These are phyloP conservation scores for Cyclotella distinguenda DNA, from an alignment of 108 stramenopile genomes.

Conservation along the genomic window DNA sequence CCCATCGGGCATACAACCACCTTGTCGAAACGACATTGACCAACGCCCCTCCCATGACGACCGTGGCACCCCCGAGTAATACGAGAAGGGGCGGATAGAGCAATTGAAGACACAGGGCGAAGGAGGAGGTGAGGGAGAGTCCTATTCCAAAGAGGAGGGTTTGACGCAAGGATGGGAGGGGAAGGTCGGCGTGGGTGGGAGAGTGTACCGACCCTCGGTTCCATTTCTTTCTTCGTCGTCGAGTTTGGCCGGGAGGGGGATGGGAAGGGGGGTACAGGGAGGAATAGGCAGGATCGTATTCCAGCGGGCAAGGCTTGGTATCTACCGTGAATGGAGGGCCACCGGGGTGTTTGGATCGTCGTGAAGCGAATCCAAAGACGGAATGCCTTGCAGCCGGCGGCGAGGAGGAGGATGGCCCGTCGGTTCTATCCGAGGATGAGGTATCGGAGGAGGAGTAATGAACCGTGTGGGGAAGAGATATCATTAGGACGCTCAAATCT, in stretches of 20 bases:
- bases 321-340: constrained; percentile 1
- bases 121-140: constrained; percentile 41
- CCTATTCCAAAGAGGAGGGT: constrained; percentile 44
- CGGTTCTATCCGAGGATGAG: too few relatives aligned
- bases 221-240: constrained; percentile 1
- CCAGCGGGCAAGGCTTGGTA: constrained; percentile 37
- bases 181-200: too few relatives aligned
- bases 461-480: constrained; percentile 45
- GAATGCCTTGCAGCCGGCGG: constrained; percentile 26
- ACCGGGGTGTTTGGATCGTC: too few relatives aligned
- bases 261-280: constrained; percentile 30
- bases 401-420: constrained; percentile 6
- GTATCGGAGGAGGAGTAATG: constrained; percentile 20
- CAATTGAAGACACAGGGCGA: constrained; percentile 42
- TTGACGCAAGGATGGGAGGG: constrained; percentile 34
- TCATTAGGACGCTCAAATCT: constrained; percentile 41
- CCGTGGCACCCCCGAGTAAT: constrained; percentile 41
- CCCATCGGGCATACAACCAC: constrained; percentile 31
- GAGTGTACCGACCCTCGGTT: neutral
- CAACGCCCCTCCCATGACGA: constrained; percentile 29
- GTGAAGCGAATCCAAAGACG: constrained; percentile 27
- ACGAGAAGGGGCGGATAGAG: constrained; percentile 44
- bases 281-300: constrained; percentile 45
- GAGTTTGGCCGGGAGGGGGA: neutral
- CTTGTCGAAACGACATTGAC: constrained; percentile 15